Evolutionary conservation across 805 yeast species (phyloP), one percentile per base, ranked within the genome.

Genomic region (Metschnikowia peoriensis): DNA sequence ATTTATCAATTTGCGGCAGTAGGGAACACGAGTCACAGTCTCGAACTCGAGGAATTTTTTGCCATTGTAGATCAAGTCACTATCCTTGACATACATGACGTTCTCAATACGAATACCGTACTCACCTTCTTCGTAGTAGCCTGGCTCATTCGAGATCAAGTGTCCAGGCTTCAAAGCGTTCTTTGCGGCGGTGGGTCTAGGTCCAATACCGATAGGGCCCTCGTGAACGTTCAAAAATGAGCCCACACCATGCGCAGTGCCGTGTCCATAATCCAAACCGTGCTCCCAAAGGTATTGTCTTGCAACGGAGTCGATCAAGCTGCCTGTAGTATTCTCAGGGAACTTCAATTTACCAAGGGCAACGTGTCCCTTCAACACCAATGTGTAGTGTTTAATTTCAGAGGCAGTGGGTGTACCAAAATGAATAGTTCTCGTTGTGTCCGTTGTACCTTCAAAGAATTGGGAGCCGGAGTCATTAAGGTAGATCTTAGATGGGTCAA

Each of bases 1-100:
- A 64, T 91, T 89, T 53, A 92, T 90, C 64, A 93, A 77, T 47
- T 81, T 83, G 57, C 77, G 77, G 67, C 96, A 89, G 68, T 88
- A 87, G 16, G 99, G 99, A 17, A 89, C 88, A 60, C 84, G 68
- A 0, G 98, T 93, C 48, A 90, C 72, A 58, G 96, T 90, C 55
- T 89, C 96, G 66, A 94, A 91, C 54, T 81, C 82, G 46, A 82
- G 78, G 63, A 82, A 86, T 52, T 72, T 69, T 58, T 74, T 76
- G 46, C 82, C 88, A 49, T 82, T 84, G 67, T 77, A 81, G 0
- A 61, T 38, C 49, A 62, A 66, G 9, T 73, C 78, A 44, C 72
- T 61, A 45, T 73, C 75, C 55, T 73, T 75, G 40, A 78, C 77
- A 52, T 63, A 74, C 74, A 82, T 73, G 63, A 81, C 80, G 60